phyloP scores from a whole-genome alignment of 345 rosid species.

The Corymbia maculata region DNA sequence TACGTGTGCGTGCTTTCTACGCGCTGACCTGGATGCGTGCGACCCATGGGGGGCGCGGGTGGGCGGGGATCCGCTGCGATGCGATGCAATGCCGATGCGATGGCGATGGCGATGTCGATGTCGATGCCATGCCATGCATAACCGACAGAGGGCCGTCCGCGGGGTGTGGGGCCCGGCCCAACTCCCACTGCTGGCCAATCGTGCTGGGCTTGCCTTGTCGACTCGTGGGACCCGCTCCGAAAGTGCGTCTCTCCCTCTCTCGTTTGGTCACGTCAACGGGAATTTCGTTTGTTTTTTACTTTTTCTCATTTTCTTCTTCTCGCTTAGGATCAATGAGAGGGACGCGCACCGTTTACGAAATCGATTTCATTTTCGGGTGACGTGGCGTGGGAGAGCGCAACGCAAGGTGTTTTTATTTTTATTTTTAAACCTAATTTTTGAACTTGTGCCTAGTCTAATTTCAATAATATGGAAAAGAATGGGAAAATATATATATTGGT shows the following conservation, averaged over 20 bases:
- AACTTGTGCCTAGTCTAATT: neutral
- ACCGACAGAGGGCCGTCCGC: conserved; percentile 37
- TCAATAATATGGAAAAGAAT: neutral
- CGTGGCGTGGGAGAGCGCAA: neutral
- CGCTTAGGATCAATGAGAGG: neutral
- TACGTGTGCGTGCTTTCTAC: conserved; percentile 46
- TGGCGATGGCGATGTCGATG: too few relatives aligned
- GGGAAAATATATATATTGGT: neutral
- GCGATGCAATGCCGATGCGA: neutral
- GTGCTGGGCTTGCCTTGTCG: neutral
- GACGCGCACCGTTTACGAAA: neutral
- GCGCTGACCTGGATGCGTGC: conserved; percentile 20
- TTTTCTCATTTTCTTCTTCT: neutral
- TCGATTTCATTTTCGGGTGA: neutral
- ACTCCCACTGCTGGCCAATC: neutral
- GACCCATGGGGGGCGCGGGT: neutral
- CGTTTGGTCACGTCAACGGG: neutral
- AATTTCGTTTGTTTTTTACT: neutral
- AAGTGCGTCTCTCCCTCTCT: neutral
- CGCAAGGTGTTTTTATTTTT: neutral
- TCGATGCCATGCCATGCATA: conserved; percentile 4
- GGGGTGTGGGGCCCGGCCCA: neutral
- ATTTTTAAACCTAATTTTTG: neutral
- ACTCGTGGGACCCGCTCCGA: neutral
- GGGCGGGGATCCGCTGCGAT: neutral